Base-by-base conservation (phyloP, 352 stramenopile species). In the Globisporangium acanthophoron region DNA sequence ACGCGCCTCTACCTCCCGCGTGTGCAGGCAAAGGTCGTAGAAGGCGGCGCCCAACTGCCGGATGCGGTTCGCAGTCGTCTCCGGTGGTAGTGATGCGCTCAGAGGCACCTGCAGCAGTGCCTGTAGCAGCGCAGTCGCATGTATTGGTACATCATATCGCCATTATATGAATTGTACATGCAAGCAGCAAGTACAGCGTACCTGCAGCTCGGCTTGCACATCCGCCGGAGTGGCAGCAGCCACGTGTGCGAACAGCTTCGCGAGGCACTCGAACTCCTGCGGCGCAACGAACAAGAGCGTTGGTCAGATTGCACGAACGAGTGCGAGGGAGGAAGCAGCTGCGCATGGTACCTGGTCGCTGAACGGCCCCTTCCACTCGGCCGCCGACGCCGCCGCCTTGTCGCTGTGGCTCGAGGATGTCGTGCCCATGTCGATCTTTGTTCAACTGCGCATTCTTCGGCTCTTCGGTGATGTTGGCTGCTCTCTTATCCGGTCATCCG, bases 361-460 rank as follows among this genome's bases (percentile, higher is more conserved):
- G 58, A 94, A 94, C 1, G 84, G 84, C 1, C 84, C 84, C 67
- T 90, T 92, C 81, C 81, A 88, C 53, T 80, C 80, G 52, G 27
- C 52, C 16, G 58, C 39, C 35, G 5, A 29, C 39, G 33, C 49
- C 43, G 55, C 40, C 21, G 24, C 44, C n/a, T 33, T 67, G 56
- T 60, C n/a, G 60, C 62, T 37, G 12, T 31, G n/a, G 18, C 9
- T 71, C 33, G 52, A 39, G 24, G 45, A 18, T 27, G 15, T 62
- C 49, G 80, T 85, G 40, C 75, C 75, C 75, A 85, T 85, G 43
- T 1, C 1, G 24, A 27, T 27, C 24, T 27, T 27, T 27, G 24
- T 27, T 27, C 24, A 27, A 27, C 24, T 27, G 24, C 3, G 24
- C 24, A 27, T 27, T 27, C 24, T 27, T 27, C 24, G 24, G 24